These are phyloP conservation scores for Citrus australasica DNA, from an alignment of 345 rosid genomes.

Conservation along the genomic window DNA sequence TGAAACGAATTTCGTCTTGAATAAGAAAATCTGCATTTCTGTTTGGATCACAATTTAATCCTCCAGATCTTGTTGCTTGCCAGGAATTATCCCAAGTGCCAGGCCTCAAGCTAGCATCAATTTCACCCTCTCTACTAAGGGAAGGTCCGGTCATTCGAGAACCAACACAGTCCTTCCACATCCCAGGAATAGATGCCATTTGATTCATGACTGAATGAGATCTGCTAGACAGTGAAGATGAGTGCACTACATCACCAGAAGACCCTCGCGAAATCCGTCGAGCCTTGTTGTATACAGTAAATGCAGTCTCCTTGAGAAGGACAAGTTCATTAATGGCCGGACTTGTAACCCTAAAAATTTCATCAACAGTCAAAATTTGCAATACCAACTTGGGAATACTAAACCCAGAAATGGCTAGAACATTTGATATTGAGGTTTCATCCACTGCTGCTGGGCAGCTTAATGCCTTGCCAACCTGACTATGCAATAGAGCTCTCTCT, in stretches of 20 bases:
- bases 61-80: constrained; percentile 78
- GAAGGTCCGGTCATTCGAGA: constrained; percentile 78
- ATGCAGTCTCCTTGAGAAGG: constrained; percentile 92
- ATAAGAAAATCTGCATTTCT: constrained; percentile 67
- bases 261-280: constrained; percentile 82
- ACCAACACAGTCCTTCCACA: constrained; percentile 90
- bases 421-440: constrained; percentile 80
- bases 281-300: constrained; percentile 91
- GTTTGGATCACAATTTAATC: constrained; percentile 70
- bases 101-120: constrained; percentile 75
- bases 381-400: constrained; percentile 78
- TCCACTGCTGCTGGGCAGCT: constrained; percentile 81
- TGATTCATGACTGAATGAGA: constrained; percentile 61
- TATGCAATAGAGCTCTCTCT: constrained; percentile 59
- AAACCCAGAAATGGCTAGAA: constrained; percentile 84
- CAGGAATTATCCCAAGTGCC: constrained; percentile 88
- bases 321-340: constrained; percentile 80
- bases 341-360: constrained; percentile 87
- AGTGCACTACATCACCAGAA: constrained; percentile 46
- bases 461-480: constrained; percentile 89
- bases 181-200: constrained; percentile 62
- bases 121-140: constrained; percentile 84
- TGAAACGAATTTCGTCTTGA: constrained; percentile 63
- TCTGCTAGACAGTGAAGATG: constrained; percentile 61
- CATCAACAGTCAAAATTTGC: constrained; percentile 89